A percentile compares a stretch with the other conserved stretches of the same genome.
phyloP scores from a whole-genome alignment of 306 rosid genomes.

The Cicer arietinum region DNA sequence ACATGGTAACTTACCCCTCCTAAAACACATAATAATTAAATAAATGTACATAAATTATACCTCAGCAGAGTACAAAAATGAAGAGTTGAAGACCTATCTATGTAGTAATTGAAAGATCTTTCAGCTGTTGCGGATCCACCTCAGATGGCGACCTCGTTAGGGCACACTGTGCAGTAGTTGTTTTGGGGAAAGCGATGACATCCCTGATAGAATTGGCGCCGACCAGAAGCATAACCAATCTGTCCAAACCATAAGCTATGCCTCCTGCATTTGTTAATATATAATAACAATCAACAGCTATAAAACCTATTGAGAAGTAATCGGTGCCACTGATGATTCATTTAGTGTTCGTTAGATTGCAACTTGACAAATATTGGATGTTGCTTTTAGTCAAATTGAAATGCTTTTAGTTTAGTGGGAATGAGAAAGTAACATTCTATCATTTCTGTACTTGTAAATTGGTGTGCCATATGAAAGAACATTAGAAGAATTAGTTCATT shows the following conservation, averaged over 20 bases:
- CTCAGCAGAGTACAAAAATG: conserved; percentile 33
- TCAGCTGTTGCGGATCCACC: conserved; percentile 88
- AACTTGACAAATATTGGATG: background rate
- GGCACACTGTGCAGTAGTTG: conserved; percentile 94
- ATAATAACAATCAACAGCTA: conserved; percentile 1
- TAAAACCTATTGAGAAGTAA: background rate
- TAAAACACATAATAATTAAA: conserved; percentile 5
- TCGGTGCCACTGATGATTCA: background rate
- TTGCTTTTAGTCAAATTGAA: background rate
- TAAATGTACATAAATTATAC: conserved; percentile 28
- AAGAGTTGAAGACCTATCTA: conserved; percentile 25
- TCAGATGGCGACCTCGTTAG: conserved; percentile 86
- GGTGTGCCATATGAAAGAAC: too few relatives aligned
- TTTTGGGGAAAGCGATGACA: conserved; percentile 96
- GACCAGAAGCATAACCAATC: conserved; percentile 89
- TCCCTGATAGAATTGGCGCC: conserved; percentile 91
- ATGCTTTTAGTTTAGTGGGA: background rate
- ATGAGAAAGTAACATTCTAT: background rate
- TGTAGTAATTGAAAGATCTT: conserved; percentile 62
- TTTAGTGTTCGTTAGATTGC: background rate
- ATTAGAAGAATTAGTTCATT: background rate
- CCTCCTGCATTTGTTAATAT: conserved; percentile 63
- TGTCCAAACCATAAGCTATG: conserved; percentile 88
- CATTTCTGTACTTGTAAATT: background rate
- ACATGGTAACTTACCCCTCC: conserved; percentile 5